Percentiles rank a stretch among this genome's conserved stretches.
These are phyloP conservation scores for Penicillium canariense DNA, from an alignment of 495 filamentous ascomycete genomes.

Conservation along the genomic window DNA sequence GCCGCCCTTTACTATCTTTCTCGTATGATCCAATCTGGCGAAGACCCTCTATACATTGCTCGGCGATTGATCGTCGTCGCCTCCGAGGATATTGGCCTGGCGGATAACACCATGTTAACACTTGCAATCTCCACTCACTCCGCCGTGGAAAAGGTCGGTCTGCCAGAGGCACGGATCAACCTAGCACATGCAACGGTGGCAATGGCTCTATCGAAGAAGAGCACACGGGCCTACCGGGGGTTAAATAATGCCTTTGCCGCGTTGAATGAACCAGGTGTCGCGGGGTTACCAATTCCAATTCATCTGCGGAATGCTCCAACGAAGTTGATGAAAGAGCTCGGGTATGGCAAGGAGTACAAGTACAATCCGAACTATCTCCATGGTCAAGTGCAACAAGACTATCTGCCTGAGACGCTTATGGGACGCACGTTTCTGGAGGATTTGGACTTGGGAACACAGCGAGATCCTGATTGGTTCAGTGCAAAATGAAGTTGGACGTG, in stretches of 20 bases:
- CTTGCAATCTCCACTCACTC: conserved; percentile 82
- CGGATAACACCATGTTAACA: conserved; percentile 80
- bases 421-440: conserved; percentile 78
- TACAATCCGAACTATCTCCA: conserved; percentile 89
- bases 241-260: conserved; percentile 75
- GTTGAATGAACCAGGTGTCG: conserved; percentile 74
- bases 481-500: background rate
- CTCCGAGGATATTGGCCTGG: conserved; percentile 88
- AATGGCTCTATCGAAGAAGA: conserved; percentile 78
- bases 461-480: conserved; percentile 73
- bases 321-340: conserved; percentile 86
- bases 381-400: conserved; percentile 85
- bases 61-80: conserved; percentile 88
- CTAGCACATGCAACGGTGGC: conserved; percentile 85
- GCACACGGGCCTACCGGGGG: conserved; percentile 78
- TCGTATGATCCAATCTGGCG: conserved; percentile 93
- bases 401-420: conserved; percentile 71
- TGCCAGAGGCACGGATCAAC: conserved; percentile 92
- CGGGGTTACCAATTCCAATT: conserved; percentile 73
- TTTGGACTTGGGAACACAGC: conserved; percentile 69
- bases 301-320: conserved; percentile 93
- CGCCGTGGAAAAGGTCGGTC: conserved; percentile 84
- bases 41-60: conserved; percentile 91
- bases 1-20: conserved; percentile 90
- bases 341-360: conserved; percentile 89